Evolutionary conservation across 108 stramenopile genomes (phyloP).

Genomic region (Epithemia pelagica): DNA sequence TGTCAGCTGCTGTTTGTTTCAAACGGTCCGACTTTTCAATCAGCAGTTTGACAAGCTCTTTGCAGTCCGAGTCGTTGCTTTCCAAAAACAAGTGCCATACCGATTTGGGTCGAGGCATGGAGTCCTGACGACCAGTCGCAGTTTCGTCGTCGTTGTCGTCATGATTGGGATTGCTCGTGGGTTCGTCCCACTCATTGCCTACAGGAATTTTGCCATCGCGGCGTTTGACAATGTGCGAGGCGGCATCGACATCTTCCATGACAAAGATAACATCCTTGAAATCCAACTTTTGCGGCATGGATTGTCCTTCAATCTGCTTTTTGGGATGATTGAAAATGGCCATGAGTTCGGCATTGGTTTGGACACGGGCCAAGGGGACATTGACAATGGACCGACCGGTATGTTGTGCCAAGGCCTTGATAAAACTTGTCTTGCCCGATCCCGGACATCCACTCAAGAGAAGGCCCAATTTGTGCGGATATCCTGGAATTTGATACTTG

Average conservation of each 20-base stretch:
- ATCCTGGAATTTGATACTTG: constrained; percentile 68
- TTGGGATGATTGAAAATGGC: constrained; percentile 61
- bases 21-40: constrained; percentile 32
- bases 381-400: constrained; percentile 72
- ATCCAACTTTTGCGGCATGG: constrained; percentile 30
- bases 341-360: constrained; percentile 38
- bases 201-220: constrained; percentile 53
- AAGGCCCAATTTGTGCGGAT: constrained; percentile 79
- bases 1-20: constrained; percentile 21
- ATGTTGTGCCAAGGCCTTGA: constrained; percentile 68
- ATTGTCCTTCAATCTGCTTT: constrained; percentile 34
- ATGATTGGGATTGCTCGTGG: constrained; percentile 31
- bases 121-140: constrained; percentile 45
- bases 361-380: constrained; percentile 22
- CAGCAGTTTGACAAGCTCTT: constrained; percentile 22
- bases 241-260: constrained; percentile 83
- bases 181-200: constrained; percentile 66
- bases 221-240: constrained; percentile 56
- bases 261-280: constrained; percentile 76
- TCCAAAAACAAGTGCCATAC: constrained; percentile 36
- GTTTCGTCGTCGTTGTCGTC: constrained; percentile 25
- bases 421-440: constrained; percentile 73
- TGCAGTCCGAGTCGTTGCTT: constrained; percentile 27
- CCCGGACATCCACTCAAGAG: constrained; percentile 83
- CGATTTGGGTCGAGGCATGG: constrained; percentile 29